phyloP scores from a whole-genome alignment of 257 asterid species.

The Capsicum chinense region DNA sequence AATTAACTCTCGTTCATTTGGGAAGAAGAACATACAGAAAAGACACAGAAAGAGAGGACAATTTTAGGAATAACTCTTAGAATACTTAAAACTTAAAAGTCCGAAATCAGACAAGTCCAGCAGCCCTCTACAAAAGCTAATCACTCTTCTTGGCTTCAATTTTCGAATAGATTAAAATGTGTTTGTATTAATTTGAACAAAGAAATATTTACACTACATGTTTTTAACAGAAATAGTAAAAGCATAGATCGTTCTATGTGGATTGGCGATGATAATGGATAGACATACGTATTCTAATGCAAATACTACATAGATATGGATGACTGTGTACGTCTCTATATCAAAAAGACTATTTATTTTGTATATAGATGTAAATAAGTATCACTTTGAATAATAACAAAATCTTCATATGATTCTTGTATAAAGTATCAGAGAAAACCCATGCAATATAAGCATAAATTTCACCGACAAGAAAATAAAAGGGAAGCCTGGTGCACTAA shows the following conservation, averaged over 20 bases:
- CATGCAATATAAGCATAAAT: background rate
- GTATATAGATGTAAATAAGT: background rate
- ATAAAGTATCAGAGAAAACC: background rate
- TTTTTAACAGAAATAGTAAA: background rate
- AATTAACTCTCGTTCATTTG: background rate
- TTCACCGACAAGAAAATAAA: background rate
- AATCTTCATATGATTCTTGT: background rate
- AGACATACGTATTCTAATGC: background rate
- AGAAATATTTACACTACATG: background rate
- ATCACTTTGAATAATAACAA: background rate
- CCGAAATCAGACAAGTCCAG: background rate
- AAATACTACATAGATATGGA: background rate
- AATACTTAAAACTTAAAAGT: background rate
- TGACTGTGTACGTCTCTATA: background rate
- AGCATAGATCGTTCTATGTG: background rate
- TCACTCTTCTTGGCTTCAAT: conserved; percentile 5
- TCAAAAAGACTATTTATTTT: background rate
- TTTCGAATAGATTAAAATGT: background rate
- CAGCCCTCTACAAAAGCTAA: background rate
- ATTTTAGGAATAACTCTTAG: background rate
- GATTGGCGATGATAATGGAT: background rate
- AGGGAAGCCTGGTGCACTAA: no score
- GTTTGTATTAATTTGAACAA: background rate
- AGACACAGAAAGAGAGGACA: background rate
- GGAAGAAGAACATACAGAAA: background rate